These are phyloP conservation scores for Jamesozyma gamospora DNA, from an alignment of 805 yeast species.

Conservation along the genomic window DNA sequence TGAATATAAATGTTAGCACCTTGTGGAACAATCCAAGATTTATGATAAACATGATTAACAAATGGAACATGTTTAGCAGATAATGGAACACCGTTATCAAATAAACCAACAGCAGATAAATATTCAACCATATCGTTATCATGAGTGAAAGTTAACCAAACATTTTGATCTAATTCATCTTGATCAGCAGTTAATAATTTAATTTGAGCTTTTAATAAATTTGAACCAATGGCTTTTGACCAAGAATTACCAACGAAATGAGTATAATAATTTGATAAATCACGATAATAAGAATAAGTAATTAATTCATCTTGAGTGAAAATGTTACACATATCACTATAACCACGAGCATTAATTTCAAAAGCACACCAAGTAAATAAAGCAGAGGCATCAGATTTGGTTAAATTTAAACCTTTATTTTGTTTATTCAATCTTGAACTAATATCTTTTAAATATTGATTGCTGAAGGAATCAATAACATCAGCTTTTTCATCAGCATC, in stretches of 20 bases:
- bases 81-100: constrained; percentile 30
- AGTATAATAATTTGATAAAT: constrained; percentile 49
- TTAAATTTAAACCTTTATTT: constrained; percentile 46
- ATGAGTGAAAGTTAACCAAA: constrained; percentile 66
- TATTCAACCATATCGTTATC: constrained; percentile 58
- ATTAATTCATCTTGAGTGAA: constrained; percentile 62
- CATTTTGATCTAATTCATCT: constrained; percentile 39
- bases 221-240: constrained; percentile 51
- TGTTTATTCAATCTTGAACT: constrained; percentile 45
- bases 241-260: constrained; percentile 55
- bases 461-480: constrained; percentile 12
- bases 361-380: constrained; percentile 62
- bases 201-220: constrained; percentile 43
- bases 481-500: constrained; percentile 7
- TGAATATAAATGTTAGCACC: constrained; percentile 46
- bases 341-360: constrained; percentile 62
- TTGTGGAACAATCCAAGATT: constrained; percentile 45
- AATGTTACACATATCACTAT: constrained; percentile 55
- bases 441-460: constrained; percentile 40
- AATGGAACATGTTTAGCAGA: constrained; percentile 32
- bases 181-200: constrained; percentile 39
- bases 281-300: constrained; percentile 49
- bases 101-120: constrained; percentile 55
- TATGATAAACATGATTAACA: constrained; percentile 20
- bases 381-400: constrained; percentile 40